These are phyloP conservation scores for Nemania diffusa DNA, from an alignment of 2,329 filamentous ascomycete genomes.

Conservation along the genomic window DNA sequence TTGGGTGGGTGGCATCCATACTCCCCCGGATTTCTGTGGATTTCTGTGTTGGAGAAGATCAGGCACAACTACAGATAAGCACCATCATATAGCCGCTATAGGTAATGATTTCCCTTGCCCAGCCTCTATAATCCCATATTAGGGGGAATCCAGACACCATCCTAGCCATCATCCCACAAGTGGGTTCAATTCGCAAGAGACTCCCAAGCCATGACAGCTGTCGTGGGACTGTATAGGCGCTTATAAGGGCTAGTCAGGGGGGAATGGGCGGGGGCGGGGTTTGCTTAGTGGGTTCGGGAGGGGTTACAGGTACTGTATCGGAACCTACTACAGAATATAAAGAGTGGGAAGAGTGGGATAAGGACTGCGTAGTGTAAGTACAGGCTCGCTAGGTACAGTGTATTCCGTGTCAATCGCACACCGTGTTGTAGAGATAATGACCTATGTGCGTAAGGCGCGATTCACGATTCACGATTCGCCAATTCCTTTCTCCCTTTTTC, in stretches of 20 bases:
- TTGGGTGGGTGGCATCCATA: background rate
- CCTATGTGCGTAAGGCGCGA: background rate
- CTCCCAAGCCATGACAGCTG: background rate
- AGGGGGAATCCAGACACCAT: background rate
- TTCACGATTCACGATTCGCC: slow-evolving; percentile 17
- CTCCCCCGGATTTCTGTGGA: slow-evolving; percentile 2
- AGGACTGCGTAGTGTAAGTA: background rate
- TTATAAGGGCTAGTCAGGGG: background rate
- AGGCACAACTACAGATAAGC: slow-evolving; percentile 28
- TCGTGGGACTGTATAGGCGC: no score
- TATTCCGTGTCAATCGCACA: background rate
- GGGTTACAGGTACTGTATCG: slow-evolving; percentile 1
- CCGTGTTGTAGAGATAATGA: background rate
- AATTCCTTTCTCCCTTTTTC: slow-evolving; percentile 16
- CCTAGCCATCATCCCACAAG: background rate
- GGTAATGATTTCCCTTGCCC: background rate
- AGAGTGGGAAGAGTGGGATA: background rate
- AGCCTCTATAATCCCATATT: slow-evolving; percentile 15
- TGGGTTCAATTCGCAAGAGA: background rate
- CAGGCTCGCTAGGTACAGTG: background rate
- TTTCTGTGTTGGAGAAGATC: slow-evolving; percentile 20
- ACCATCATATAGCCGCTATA: background rate
- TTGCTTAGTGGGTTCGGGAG: background rate
- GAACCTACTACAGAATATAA: no score
- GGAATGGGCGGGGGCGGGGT: slow-evolving; percentile 1